Base-by-base conservation (phyloP, 495 filamentous ascomycete genomes). In the Podospora comata region DNA sequence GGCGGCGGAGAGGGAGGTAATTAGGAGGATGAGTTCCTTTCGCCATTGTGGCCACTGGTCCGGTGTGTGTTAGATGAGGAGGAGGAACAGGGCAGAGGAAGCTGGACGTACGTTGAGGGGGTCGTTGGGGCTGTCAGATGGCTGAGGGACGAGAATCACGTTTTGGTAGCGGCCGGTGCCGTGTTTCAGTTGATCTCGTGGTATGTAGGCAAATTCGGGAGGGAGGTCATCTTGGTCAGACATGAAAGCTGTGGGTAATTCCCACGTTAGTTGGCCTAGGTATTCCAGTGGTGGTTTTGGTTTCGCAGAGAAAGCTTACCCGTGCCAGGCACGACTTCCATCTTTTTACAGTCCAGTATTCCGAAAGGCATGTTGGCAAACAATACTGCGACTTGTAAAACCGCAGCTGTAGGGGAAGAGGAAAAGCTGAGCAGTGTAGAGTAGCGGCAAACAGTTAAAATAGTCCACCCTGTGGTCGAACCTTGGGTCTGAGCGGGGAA, bases 71-170 rank as follows among this genome's bases (percentile, higher is more conserved):
- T 26, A 39, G 4, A 7, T 18, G 39, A 34, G 18, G 13, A 44
- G 32, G 20, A 59, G 20, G 61, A 30, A 19, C 56, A 5, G 19
- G 3, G 27, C 5, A 16, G 34, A 23, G 34, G 15, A 7, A 19
- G n/a, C 2, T 44, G 26, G 15, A 73, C 78, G 66, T 58, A 79
- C 80, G 58, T 84, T 84, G 64, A 87, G 71, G 13, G 85, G 85
- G 68, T 87, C 85, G 67, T 87, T 86, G 0, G 84, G 85, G 19
- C 79, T 82, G 67, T 85, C 79, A 15, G 80, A 82, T 19, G 85
- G 85, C 71, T 87, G 85, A 13, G 85, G 85, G 32, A 84, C 79
- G 48, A 87, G 76, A 55, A 86, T 81, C 15, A 86, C 74, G 68
- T 84, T 70, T 0, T 77, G 76, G 59, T 79, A 72, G 58, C 80